Conservation (phyloP, 768 basidiomycete genomes). For the Tremella fuciformis region DNA sequence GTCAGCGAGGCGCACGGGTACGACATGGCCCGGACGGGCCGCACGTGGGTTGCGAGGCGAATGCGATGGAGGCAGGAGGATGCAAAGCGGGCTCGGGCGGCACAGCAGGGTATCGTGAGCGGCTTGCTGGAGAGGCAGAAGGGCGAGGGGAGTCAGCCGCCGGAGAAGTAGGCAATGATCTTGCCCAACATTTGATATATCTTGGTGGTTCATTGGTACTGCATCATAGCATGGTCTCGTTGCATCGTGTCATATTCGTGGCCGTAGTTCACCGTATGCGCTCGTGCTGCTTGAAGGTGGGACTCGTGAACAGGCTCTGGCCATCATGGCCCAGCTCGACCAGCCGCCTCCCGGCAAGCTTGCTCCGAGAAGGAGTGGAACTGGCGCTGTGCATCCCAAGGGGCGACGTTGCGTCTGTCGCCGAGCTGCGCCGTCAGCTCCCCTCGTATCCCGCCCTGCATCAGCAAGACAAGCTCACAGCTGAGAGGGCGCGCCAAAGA, state of each 20-base stretch:
- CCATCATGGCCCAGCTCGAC: constrained; percentile 59
- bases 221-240: not conserved
- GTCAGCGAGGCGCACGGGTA: constrained; percentile 13
- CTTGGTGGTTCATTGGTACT: no score
- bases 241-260: not conserved
- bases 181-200: no score
- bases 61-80: no score
- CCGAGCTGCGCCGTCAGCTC: not conserved
- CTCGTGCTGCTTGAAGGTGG: constrained; percentile 72
- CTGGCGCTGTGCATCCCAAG: not conserved
- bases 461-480: no score
- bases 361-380: no score
- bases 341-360: constrained; percentile 24
- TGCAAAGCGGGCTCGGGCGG: no score
- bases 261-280: constrained; percentile 60
- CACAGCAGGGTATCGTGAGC: no score
- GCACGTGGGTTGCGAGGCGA: constrained; percentile 12
- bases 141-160: no score
- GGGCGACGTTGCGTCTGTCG: not conserved
- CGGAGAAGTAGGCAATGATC: no score
- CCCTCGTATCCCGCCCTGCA: no score
- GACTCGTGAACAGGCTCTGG: constrained; percentile 66
- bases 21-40: no score
- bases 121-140: no score
- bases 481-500: constrained; percentile 65